Evolutionary conservation across 2,329 filamentous ascomycete species (phyloP), one percentile per base, ranked within the genome.

Genomic region (Pseudocercospora eumusae): DNA sequence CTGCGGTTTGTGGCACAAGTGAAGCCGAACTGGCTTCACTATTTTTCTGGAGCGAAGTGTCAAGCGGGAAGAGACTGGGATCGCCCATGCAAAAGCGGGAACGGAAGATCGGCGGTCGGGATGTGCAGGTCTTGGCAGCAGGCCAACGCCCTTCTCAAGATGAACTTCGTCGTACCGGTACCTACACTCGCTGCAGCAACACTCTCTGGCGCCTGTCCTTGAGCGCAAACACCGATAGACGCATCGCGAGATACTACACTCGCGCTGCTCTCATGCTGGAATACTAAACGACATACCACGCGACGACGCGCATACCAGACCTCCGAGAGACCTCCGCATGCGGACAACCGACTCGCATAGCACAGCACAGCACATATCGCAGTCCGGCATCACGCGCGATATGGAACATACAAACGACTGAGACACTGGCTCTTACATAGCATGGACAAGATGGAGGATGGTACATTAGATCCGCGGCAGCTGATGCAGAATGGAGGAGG

Each of bases 381-480:
- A 42, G 31, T 25, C 18, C 60, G 33, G 9, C 33, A 44, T 31
- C n/a, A n/a, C 33, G 23, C 27, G 53, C 20, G 59, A 57, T 13
- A 63, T 63, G 61, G 61, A 57, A 54, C 33, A 18, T 21, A 36
- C 23, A 23, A 33, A 13, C 25, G 15, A 31, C 15, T 31, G 36
- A 54, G 42, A 36, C n/a, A 20, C 25, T 9, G 7, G 23, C 2
- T 40, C 28, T 40, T 25, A 33, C 15, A 60, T 57, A 57, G 27
- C 15, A 60, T 57, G 55, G 27, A 56, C 15, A 60, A 9, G n/a
- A 62, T 62, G 60, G 60, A 59, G 42, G 28, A 42, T 18, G 53
- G 33, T 2, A 62, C 47, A 57, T 61, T 69, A 52, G 62, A 69
- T 42, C 61, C 63, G 15, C 57, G 56, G 50, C 60, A 59, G 52